Conservation (phyloP, 441 rosid species). For the Croton setiger region DNA sequence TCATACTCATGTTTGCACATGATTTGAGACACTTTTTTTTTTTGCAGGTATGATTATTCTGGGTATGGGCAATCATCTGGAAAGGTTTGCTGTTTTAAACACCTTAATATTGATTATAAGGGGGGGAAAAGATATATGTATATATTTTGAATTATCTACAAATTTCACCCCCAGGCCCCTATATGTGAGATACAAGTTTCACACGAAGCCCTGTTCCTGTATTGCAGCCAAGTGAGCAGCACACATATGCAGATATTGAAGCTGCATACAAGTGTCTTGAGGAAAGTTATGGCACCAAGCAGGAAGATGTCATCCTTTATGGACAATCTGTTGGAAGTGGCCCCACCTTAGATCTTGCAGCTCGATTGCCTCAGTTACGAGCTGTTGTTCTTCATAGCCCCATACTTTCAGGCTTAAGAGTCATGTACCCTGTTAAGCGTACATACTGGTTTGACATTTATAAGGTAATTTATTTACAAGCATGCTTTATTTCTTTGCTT, state of each 20-base stretch:
- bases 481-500: slow-evolving; percentile 8
- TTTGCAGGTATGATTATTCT: slow-evolving; percentile 78
- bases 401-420: slow-evolving; percentile 91
- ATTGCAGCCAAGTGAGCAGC: slow-evolving; percentile 90
- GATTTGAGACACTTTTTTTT: slow-evolving; percentile 6
- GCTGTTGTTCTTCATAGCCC: slow-evolving; percentile 97
- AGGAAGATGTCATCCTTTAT: slow-evolving; percentile 86
- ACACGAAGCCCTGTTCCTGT: slow-evolving; percentile 25
- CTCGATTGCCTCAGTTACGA: slow-evolving; percentile 66
- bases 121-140: background rate
- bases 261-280: slow-evolving; percentile 90
- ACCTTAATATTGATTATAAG: background rate
- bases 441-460: slow-evolving; percentile 97
- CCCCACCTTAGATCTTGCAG: slow-evolving; percentile 87
- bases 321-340: slow-evolving; percentile 99
- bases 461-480: slow-evolving; percentile 49
- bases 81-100: slow-evolving; percentile 54
- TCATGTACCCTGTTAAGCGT: slow-evolving; percentile 91
- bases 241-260: slow-evolving; percentile 93
- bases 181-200: slow-evolving; percentile 5
- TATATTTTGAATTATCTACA: background rate
- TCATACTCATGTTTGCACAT: background rate
- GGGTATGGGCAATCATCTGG: slow-evolving; percentile 91
- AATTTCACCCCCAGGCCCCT: background rate
- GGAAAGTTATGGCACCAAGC: slow-evolving; percentile 83